phyloP scores from a whole-genome alignment of 164 flowering plant genomes.

The Euptelea pleiosperma region DNA sequence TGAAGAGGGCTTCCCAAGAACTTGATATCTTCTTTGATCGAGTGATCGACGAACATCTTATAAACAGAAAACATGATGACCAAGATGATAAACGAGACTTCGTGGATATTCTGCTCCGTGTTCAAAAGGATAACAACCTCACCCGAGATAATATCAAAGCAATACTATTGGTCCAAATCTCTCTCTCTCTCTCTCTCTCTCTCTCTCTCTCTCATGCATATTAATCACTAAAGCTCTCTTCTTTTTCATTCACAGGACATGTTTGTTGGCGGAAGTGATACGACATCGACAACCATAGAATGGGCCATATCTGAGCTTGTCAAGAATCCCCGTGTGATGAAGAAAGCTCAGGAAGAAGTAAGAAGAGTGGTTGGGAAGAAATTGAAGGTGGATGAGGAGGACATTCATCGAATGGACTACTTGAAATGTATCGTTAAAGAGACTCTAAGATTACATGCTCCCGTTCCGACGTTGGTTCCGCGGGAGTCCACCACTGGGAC shows the following conservation, averaged over 20 bases:
- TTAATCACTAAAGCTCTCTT: neutral
- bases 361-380: conserved; percentile 11
- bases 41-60: conserved; percentile 5
- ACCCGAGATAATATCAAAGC: conserved; percentile 1
- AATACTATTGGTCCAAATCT: neutral
- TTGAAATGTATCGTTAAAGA: conserved; percentile 27
- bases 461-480: conserved; percentile 18
- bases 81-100: neutral
- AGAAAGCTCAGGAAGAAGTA: neutral
- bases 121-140: neutral
- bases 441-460: conserved; percentile 25
- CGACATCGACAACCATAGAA: conserved; percentile 12
- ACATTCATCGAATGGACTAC: conserved; percentile 22
- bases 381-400: conserved; percentile 11
- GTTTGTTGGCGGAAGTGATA: conserved; percentile 20
- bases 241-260: conserved; percentile 15
- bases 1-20: conserved; percentile 1
- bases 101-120: conserved; percentile 2
- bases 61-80: neutral
- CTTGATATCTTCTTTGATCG: conserved; percentile 6
- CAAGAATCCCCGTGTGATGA: conserved; percentile 12
- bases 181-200: neutral
- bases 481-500: conserved; percentile 10
- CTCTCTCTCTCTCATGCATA: neutral
- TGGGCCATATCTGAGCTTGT: conserved; percentile 23